phyloP scores from a whole-genome alignment of 78 protist species.

The Cavenderia fasciculata region DNA sequence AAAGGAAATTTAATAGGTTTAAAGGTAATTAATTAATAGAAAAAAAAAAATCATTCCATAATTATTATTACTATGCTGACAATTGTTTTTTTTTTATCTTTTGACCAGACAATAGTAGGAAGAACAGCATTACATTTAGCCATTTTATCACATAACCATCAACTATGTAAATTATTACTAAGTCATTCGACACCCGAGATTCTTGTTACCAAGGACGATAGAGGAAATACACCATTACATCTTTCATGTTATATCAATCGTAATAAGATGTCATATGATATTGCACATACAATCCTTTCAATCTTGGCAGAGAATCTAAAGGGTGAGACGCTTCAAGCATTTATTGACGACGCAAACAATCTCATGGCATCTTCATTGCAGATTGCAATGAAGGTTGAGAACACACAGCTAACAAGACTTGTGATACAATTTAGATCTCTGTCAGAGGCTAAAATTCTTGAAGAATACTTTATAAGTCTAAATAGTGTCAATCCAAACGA shows the following conservation, averaged over 20 bases:
- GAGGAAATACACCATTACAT: constrained; percentile 56
- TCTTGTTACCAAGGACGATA: constrained; percentile 7
- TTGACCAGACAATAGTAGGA: not conserved
- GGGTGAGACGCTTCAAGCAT: constrained; percentile 26
- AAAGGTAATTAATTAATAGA: constrained; percentile 22
- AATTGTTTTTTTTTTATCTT: not conserved
- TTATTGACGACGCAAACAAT: constrained; percentile 53
- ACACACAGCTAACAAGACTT: not conserved
- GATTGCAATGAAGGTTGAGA: constrained; percentile 25
- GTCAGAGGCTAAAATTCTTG: constrained; percentile 37
- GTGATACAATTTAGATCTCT: constrained; percentile 23
- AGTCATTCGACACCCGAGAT: constrained; percentile 26
- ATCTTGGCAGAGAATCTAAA: not conserved
- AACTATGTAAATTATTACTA: constrained; percentile 8
- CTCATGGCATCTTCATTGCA: constrained; percentile 44
- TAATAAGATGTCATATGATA: not conserved
- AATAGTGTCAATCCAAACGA: not conserved
- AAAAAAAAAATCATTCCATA: too few relatives aligned
- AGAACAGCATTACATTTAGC: constrained; percentile 65
- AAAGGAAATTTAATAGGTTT: not conserved
- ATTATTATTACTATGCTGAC: not conserved
- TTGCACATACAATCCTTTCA: constrained; percentile 10
- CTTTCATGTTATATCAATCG: not conserved
- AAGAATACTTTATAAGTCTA: not conserved
- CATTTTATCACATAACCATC: not conserved